Base-by-base conservation (phyloP, 2,329 filamentous ascomycete genomes). In the Stagonosporopsis vannaccii region DNA sequence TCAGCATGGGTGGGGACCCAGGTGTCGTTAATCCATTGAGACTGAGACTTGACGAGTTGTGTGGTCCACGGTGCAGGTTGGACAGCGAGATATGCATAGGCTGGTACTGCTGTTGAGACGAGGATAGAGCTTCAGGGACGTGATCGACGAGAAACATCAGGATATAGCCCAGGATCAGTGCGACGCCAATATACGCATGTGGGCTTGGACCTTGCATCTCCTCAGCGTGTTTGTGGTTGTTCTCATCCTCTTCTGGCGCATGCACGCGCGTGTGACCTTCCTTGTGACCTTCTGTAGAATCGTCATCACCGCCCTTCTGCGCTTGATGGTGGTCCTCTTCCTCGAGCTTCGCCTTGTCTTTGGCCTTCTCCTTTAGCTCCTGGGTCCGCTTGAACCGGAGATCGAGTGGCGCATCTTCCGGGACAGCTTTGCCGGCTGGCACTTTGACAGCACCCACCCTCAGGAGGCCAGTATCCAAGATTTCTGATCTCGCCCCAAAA, bases 81-180 rank as follows among this genome's bases (percentile, higher is more conserved):
- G 95, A 91, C 39, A 98, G 82, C 53, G 91, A 96, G 68, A 98
- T 95, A 71, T 97, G 92, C 62, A 92, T 87, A 15, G 89, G 90
- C 48, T 87, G 82, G 13, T 89, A 87, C 33, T 84, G 82, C 19
- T 84, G 79, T 67, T 88, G 87, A 33, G 90, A 79, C 36, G 70
- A 67, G 3, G 69, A 59, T 8, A 76, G 56, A 9, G 73, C 69
- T 63, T 74, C 54, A 48, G 74, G 67, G 19, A 75, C 59, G 52
- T 76, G 67, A 77, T 99, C 94, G 70, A 99, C 90, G 20, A 99
- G 84, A 72, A 97, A 98, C 95, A 99, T 99, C 62, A 97, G 84
- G 54, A 97, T 87, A 76, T 98, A 99, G 12, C 95, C 95, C 15
- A 91, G 80, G 51, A 96, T 87, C 47, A 99, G 81, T 2, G 93